Evolutionary conservation across 2,329 filamentous ascomycete genomes (phyloP).

Genomic region (Sclerotinia sclerotiorum): DNA sequence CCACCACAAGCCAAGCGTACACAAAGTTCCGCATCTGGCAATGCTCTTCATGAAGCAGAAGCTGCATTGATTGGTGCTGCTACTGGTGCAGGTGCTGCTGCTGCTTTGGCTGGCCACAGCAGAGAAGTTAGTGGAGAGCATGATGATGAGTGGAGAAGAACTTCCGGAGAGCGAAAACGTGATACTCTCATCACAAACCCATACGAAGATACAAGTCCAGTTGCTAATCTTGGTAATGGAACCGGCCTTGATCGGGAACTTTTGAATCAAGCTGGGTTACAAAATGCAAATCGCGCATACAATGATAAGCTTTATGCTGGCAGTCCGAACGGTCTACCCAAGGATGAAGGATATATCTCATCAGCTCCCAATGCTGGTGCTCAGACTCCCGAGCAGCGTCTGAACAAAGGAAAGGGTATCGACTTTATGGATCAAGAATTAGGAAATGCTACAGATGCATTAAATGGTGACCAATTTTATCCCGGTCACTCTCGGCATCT

Average conservation of each 20-base stretch:
- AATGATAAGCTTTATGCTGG: slow-evolving; percentile 42
- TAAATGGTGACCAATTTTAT: slow-evolving; percentile 64
- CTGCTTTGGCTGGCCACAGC: slow-evolving; percentile 54
- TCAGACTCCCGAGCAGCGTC: slow-evolving; percentile 48
- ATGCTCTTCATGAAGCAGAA: slow-evolving; percentile 40
- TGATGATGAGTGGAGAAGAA: slow-evolving; percentile 64
- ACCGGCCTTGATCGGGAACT: slow-evolving; percentile 47
- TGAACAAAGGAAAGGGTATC: slow-evolving; percentile 42
- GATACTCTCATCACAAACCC: slow-evolving; percentile 67
- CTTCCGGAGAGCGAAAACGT: slow-evolving; percentile 62
- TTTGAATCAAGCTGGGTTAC: slow-evolving; percentile 42
- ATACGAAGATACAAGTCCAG: slow-evolving; percentile 63
- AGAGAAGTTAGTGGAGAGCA: slow-evolving; percentile 56
- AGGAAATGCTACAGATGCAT: slow-evolving; percentile 50
- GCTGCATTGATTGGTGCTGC: slow-evolving; percentile 48
- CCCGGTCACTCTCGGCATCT: slow-evolving; percentile 64
- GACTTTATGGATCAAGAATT: slow-evolving; percentile 55
- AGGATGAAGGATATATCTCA: slow-evolving; percentile 92
- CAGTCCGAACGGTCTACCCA: slow-evolving; percentile 59
- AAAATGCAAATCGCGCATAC: slow-evolving; percentile 45
- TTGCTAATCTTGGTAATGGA: slow-evolving; percentile 45
- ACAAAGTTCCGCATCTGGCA: slow-evolving; percentile 30
- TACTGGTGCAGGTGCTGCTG: slow-evolving; percentile 54
- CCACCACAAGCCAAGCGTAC: slow-evolving; percentile 42
- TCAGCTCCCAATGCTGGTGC: slow-evolving; percentile 56